Base-by-base conservation (phyloP, 2,329 filamentous ascomycete genomes). In the Fusarium avenaceum region DNA sequence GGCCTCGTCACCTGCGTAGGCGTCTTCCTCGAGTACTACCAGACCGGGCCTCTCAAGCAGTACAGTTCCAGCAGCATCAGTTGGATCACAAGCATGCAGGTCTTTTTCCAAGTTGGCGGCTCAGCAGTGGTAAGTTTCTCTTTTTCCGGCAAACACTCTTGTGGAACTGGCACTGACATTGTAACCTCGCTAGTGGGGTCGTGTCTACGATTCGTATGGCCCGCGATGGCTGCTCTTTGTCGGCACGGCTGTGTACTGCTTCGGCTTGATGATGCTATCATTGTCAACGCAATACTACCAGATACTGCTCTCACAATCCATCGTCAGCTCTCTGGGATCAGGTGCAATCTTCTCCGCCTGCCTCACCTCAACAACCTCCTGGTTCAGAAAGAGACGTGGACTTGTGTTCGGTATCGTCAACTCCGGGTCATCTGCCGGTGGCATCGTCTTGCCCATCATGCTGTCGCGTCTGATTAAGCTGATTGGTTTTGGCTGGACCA, bases 21-120 rank as follows among this genome's bases (percentile, higher is more conserved):
- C 0, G 55, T 57, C 0, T 58, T 57, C 7, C n/a, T 58, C 2
- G 40, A 58, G 2, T 9, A 57, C 4, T 58, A 58, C n/a, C 40
- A 57, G 3, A 7, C 6, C 0, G 17, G 17, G 0, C 32, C 40
- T 2, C 0, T 58, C 0, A 7, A 2, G 0, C 4, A 28, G 0
- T 26, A 56, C 4, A 22, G 10, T 1, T 10, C 55, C 0, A 57
- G 40, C 3, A 2, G 24, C 0, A 40, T 57, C 7, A 57, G 51
- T 5, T 58, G 55, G 50, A 40, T 58, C 0, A 57, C 50, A 0
- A 58, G 51, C 5, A 4, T 57, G 4, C 55, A 58, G 1, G 50
- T 40, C 0, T 57, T 58, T 19, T 46, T 58, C 14, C 55, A 57
- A 2, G 51, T 58, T 3, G 51, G 55, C 0, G 55, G 55, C 2